Evolutionary conservation across 306 rosid species (phyloP).

Genomic region (Argentina anserina): DNA sequence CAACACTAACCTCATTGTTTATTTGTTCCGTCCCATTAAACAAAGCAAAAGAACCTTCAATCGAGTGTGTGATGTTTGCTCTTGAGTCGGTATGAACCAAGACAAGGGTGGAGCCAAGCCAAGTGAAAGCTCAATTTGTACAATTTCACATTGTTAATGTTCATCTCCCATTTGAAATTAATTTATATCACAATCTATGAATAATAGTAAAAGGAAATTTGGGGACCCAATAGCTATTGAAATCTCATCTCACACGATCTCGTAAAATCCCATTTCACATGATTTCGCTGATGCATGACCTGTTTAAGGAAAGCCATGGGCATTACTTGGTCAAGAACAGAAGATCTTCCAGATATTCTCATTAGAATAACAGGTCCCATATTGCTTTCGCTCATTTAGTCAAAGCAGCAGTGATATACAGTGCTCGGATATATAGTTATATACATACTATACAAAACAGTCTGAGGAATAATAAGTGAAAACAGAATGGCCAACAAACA

Average conservation of each 20-base stretch:
- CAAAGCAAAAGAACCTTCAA: not conserved
- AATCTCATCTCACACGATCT: constrained; percentile 40
- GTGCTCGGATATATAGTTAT: not conserved
- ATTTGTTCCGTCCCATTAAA: not conserved
- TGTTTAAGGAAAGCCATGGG: constrained; percentile 7
- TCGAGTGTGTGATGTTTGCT: not conserved
- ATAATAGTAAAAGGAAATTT: not conserved
- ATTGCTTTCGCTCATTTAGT: constrained; percentile 12
- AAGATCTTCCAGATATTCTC: constrained; percentile 22
- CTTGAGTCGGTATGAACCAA: constrained; percentile 3
- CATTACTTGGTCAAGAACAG: constrained; percentile 24
- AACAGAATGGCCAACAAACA: constrained; percentile 24
- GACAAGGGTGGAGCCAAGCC: constrained; percentile 5
- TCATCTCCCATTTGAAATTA: constrained; percentile 5
- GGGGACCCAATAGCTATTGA: constrained; percentile 17
- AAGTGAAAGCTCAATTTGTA: too few relatives aligned
- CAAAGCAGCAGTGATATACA: constrained; percentile 22
- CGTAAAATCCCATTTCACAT: constrained; percentile 37
- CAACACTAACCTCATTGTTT: not conserved
- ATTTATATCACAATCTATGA: not conserved
- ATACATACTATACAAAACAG: not conserved
- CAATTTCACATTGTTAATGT: too few relatives aligned
- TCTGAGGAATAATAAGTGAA: not conserved
- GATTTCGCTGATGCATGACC: constrained; percentile 30
- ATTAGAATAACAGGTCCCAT: constrained; percentile 21